Evolutionary conservation across 2,329 filamentous ascomycete species (phyloP), one percentile per base, ranked within the genome.

Genomic region (Fusarium sp.): DNA sequence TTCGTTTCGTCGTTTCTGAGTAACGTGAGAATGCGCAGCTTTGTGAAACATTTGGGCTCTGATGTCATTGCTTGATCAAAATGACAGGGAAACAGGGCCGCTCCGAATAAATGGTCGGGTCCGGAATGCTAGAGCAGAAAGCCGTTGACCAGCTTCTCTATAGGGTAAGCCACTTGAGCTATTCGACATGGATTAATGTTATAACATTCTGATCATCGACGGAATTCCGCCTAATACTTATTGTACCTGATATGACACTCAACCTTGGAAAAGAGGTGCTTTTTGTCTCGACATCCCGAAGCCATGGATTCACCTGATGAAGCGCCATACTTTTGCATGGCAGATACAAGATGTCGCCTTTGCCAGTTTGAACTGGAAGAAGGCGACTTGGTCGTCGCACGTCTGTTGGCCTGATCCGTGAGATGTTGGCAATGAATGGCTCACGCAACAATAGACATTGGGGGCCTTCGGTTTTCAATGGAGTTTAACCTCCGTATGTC

Each of bases 251-350:
- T 37, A 37, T 11, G 6, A n/a, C 34, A 37, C 34, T 2, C 34
- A 37, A n/a, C 6, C 34, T n/a, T 7, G 34, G 34, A 18, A 3
- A 12, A n/a, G 6, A 4, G 34, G 6, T 1, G 18, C 34, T n/a
- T n/a, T 37, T n/a, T 3, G 18, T 37, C 34, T 37, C 18, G 18
- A 37, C 10, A n/a, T 7, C 18, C 34, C 34, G 18, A 37, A 12
- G 18, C 34, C 34, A 37, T 57, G 31, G 16, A 25, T 4, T 45
- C 14, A 44, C 49, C 45, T 6, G 49, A 68, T 14, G 62, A 68
- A 9, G 62, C 50, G 14, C 65, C 58, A n/a, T 62, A 56, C 23
- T 56, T 66, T n/a, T 68, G 62, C 19, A 66, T 66, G 62, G 55
- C 65, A 10, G 65, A 68, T 42, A 45, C 25, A 26, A 62, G 58